phyloP scores from a whole-genome alignment of 129 eudicot genomes.

The Lactuca saligna region DNA sequence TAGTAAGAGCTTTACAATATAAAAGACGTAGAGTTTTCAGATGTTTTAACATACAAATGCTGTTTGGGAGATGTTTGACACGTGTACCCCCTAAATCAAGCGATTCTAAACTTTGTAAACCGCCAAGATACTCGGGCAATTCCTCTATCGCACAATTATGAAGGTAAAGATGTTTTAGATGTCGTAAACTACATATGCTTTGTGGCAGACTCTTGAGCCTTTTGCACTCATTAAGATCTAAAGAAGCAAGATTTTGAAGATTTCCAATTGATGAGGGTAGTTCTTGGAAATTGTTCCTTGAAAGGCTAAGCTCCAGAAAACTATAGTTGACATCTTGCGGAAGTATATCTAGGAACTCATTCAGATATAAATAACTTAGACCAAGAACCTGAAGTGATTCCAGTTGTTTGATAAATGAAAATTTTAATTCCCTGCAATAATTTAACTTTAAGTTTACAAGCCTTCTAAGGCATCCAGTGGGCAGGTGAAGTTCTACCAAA shows the following conservation, averaged over 20 bases:
- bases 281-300: background rate
- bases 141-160: conserved; percentile 1
- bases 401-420: conserved; percentile 2
- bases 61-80: no score
- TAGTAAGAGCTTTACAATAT: no score
- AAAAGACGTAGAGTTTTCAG: no score
- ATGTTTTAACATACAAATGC: conserved; percentile 12
- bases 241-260: conserved; percentile 8
- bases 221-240: background rate
- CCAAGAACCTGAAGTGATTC: conserved; percentile 11
- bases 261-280: conserved; percentile 17
- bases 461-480: conserved; percentile 16
- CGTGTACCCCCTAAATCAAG: background rate
- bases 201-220: background rate
- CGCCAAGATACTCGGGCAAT: conserved; percentile 24
- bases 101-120: conserved; percentile 15
- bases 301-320: background rate
- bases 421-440: background rate
- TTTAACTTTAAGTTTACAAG: conserved; percentile 9
- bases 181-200: conserved; percentile 6
- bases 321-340: background rate
- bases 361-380: background rate
- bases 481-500: conserved; percentile 21
- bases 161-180: conserved; percentile 2
- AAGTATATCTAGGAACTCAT: background rate